Base-by-base conservation (phyloP, 2,329 filamentous ascomycete species). In the Arthrobotrys musiformis region DNA sequence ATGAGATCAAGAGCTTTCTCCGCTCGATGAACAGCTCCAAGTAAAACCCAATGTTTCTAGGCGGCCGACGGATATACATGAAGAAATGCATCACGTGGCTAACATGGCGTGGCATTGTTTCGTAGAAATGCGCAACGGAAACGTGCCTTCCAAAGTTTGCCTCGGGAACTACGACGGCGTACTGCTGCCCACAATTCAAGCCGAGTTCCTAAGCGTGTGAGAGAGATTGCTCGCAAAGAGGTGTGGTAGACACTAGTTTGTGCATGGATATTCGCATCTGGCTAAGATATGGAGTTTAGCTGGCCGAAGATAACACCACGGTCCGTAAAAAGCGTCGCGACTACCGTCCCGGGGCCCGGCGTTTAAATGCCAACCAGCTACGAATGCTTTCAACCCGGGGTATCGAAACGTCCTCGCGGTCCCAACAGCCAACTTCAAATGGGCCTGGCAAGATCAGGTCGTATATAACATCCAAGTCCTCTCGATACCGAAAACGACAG, bases 101-200 rank as follows among this genome's bases (percentile, higher is more conserved):
- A n/a, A 56, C 26, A 40, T 5, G 1, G 1, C 33, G 5, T 52
- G 26, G 11, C 5, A 9, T n/a, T 35, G 22, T 4, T 13, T 48
- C 28, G 3, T 22, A 78, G 67, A 56, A 70, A 78, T 56, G 52
- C 62, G 7, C 66, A 72, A 28, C 67, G 64, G 22, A 78, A 89
- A 70, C 88, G 94, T 62, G 94, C 94, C 13, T 98, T 98, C 82
- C 95, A 99, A 83, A 89, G 93, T 80, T 92, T 99, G 4, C 95
- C 95, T 0, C 89, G 93, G 80, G 90, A 91, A 60, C 85, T 99
- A 87, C 87, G 95, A 79, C 87, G 95, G 79, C 88, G 95, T 80
- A 97, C 94, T 0, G 95, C 94, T 19, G 97, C 93, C 83, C 95
- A 99, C 84, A 97, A 99, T 87, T 92, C 92, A 37, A 97, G 94